Evolutionary conservation across 1,139 yeast genomes (phyloP).

Genomic region (Pichia inconspicua): DNA sequence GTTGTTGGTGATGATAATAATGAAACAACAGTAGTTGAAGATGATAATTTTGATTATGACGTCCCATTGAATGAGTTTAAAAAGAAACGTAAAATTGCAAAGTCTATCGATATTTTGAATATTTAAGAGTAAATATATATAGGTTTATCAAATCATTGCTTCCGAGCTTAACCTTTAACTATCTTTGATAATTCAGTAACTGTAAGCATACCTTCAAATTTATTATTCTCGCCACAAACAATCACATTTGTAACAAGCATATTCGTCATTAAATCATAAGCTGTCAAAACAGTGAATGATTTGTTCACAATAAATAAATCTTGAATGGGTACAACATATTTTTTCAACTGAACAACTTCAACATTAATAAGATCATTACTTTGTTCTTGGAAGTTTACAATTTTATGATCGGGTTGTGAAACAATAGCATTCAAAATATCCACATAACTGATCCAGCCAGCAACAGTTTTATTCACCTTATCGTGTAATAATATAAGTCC

Average conservation of each 20-base stretch:
- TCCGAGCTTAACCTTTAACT: conserved; percentile 1
- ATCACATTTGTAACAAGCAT: conserved; percentile 23
- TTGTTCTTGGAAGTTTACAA: conserved; percentile 5
- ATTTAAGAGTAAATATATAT: conserved; percentile 4
- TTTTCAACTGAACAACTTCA: conserved; percentile 5
- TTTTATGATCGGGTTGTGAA: not conserved
- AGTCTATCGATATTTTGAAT: conserved; percentile 16
- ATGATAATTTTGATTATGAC: not conserved
- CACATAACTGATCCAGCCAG: conserved; percentile 12
- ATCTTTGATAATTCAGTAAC: conserved; percentile 21
- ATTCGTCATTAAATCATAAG: conserved; percentile 27
- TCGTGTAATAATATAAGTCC: conserved; percentile 14
- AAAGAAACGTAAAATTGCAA: conserved; percentile 12
- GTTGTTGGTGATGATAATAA: not conserved
- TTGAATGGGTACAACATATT: conserved; percentile 5
- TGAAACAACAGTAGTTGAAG: conserved; percentile 4
- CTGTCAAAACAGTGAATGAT: conserved; percentile 23
- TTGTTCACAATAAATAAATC: conserved; percentile 21
- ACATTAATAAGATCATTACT: not conserved
- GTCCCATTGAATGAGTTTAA: conserved; percentile 3
- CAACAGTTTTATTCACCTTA: conserved; percentile 2
- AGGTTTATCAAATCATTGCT: not conserved
- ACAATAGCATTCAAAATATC: conserved; percentile 5
- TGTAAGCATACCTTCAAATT: conserved; percentile 25
- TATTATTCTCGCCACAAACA: conserved; percentile 14